Conservation (phyloP, 2,329 filamentous ascomycete species). For the Basipetospora chlamydospora region DNA sequence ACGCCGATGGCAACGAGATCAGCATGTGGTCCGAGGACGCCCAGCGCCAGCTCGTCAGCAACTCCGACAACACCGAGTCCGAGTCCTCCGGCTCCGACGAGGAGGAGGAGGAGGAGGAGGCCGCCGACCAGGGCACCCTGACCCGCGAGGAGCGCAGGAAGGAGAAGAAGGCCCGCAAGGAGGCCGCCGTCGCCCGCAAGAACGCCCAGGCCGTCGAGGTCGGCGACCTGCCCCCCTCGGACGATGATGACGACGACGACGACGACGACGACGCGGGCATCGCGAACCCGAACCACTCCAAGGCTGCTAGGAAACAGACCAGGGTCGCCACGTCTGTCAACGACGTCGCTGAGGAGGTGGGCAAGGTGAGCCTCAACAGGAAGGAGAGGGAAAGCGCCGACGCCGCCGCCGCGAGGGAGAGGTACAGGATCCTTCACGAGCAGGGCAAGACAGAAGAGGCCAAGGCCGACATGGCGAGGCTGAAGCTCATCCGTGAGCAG, state of each 20-base stretch:
- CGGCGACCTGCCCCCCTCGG: slow-evolving; percentile 71
- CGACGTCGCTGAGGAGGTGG: slow-evolving; percentile 37
- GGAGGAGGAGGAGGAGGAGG: slow-evolving; percentile 30
- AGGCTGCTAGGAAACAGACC: slow-evolving; percentile 50
- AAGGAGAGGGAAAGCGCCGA: slow-evolving; percentile 61
- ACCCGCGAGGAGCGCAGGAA: slow-evolving; percentile 81
- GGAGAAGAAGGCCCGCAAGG: slow-evolving; percentile 79
- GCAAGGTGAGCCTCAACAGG: slow-evolving; percentile 37
- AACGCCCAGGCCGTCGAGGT: slow-evolving; percentile 59
- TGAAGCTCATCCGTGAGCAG: slow-evolving; percentile 72
- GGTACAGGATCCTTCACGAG: slow-evolving; percentile 81
- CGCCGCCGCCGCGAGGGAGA: slow-evolving; percentile 76
- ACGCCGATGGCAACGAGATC: slow-evolving; percentile 76
- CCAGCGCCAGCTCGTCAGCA: slow-evolving; percentile 31
- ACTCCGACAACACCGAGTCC: slow-evolving; percentile 33
- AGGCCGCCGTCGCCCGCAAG: slow-evolving; percentile 68
- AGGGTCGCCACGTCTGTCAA: slow-evolving; percentile 29
- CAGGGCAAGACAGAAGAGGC: slow-evolving; percentile 96
- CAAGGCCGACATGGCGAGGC: slow-evolving; percentile 70
- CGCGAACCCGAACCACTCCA: slow-evolving; percentile 84
- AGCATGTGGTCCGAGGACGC: slow-evolving; percentile 68
- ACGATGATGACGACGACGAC: slow-evolving; percentile 36
- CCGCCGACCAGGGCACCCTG: slow-evolving; percentile 27
- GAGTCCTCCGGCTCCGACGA: slow-evolving; percentile 38
- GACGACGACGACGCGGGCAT: slow-evolving; percentile 50